phyloP scores from a whole-genome alignment of 139 green algal species.

The Tetratostichococcus sp. region DNA sequence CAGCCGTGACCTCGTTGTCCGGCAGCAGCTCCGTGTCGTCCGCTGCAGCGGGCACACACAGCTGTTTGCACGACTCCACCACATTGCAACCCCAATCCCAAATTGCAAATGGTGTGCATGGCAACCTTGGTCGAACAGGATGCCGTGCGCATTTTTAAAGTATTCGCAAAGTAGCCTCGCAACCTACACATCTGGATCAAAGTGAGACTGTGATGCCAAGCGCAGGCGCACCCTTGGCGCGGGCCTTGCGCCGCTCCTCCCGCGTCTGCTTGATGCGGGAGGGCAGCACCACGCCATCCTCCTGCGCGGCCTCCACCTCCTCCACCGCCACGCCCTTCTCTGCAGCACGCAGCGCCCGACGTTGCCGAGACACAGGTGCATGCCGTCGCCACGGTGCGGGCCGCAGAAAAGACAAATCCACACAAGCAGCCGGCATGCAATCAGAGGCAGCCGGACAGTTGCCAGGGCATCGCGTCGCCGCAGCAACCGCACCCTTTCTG shows the following conservation, averaged over 20 bases:
- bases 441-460: neutral
- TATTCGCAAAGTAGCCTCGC: no score
- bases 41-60: neutral
- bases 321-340: slow-evolving; percentile 54
- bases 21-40: slow-evolving; percentile 25
- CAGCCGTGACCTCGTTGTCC: slow-evolving; percentile 26
- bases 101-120: no score
- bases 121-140: no score
- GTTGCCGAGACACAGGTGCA: neutral
- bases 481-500: neutral
- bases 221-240: neutral
- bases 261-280: slow-evolving; percentile 53
- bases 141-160: no score
- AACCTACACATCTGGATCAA: no score
- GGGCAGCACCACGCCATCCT: slow-evolving; percentile 47
- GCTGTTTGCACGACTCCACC: neutral
- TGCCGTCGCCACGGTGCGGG: neutral
- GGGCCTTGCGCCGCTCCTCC: neutral
- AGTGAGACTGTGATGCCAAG: no score
- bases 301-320: slow-evolving; percentile 57
- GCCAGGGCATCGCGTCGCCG: neutral
- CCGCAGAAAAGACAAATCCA: no score
- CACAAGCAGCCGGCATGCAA: neutral
- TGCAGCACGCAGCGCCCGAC: neutral
- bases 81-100: no score